A percentile compares a stretch with the other conserved stretches of the same genome.
Evolutionary conservation across 2,329 filamentous ascomycete genomes (phyloP).

Genomic region (Hypoxylon sp.): DNA sequence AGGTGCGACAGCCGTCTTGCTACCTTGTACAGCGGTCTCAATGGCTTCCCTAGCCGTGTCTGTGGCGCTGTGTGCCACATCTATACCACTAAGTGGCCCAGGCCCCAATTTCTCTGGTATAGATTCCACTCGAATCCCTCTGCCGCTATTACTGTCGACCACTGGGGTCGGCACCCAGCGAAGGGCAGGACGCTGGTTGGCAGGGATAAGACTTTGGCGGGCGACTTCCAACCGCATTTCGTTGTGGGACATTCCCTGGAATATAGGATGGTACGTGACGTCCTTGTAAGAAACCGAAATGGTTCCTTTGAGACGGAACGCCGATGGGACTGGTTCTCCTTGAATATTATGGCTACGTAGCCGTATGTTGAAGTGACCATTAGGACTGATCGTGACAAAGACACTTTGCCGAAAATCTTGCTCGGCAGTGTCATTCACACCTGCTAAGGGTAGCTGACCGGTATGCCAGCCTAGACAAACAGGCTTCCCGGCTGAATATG

Average conservation of each 20-base stretch:
- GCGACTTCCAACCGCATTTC: slow-evolving; percentile 25
- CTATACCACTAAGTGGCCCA: background rate
- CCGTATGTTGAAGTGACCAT: slow-evolving; percentile 26
- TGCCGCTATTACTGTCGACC: background rate
- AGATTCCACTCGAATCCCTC: background rate
- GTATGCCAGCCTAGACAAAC: slow-evolving; percentile 24
- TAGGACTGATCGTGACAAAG: slow-evolving; percentile 17
- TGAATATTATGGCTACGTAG: slow-evolving; percentile 27
- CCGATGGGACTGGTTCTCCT: slow-evolving; percentile 14
- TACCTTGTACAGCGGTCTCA: background rate
- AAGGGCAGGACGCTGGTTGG: background rate
- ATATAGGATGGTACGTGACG: slow-evolving; percentile 22
- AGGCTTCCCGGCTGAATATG: slow-evolving; percentile 20
- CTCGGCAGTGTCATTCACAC: slow-evolving; percentile 19
- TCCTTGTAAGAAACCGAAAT: slow-evolving; percentile 24
- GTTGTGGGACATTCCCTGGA: slow-evolving; percentile 27
- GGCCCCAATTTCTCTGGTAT: background rate
- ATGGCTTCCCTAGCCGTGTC: background rate
- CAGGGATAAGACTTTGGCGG: slow-evolving; percentile 19
- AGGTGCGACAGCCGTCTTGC: too few species aligned
- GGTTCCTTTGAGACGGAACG: slow-evolving; percentile 17
- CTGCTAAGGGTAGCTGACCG: slow-evolving; percentile 14
- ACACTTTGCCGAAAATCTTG: slow-evolving; percentile 28
- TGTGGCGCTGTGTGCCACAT: background rate
- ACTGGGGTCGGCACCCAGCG: slow-evolving; percentile 7